phyloP scores from a whole-genome alignment of 441 rosid genomes.

The Pelargonium cotyledonis region DNA sequence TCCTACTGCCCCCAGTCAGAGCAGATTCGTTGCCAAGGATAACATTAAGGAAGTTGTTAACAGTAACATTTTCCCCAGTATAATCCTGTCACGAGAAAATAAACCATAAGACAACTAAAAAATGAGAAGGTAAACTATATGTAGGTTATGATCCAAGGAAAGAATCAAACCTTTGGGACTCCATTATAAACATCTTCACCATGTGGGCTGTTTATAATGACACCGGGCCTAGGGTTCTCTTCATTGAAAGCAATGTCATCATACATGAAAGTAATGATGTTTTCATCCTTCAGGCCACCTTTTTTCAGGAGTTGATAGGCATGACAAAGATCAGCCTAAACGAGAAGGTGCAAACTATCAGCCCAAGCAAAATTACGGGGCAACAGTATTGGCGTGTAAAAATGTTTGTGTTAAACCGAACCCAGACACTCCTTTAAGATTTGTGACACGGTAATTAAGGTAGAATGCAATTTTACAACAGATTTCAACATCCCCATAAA shows the following conservation, averaged over 20 bases:
- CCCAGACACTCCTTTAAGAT: not conserved
- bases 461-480: not conserved
- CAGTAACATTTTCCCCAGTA: constrained; percentile 65
- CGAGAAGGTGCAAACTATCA: constrained; percentile 9
- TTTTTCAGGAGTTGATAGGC: constrained; percentile 84
- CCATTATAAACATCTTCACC: constrained; percentile 82
- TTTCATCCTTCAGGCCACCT: constrained; percentile 91
- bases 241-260: constrained; percentile 71
- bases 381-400: not conserved
- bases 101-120: constrained; percentile 5
- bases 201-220: constrained; percentile 75
- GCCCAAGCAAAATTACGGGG: not conserved
- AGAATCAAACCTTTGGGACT: constrained; percentile 64
- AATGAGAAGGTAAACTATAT: not conserved
- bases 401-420: not conserved
- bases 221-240: constrained; percentile 84
- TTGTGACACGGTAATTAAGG: not conserved
- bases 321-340: constrained; percentile 89
- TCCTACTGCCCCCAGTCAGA: constrained; percentile 77
- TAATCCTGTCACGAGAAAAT: constrained; percentile 58
- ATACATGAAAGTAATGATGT: constrained; percentile 87
- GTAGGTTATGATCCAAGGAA: not conserved
- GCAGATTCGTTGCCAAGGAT: constrained; percentile 80
- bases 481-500: not conserved
- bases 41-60: constrained; percentile 62